Conservation (phyloP, 192 early-diverging fungal species). For the Chytriomyces confervae region DNA sequence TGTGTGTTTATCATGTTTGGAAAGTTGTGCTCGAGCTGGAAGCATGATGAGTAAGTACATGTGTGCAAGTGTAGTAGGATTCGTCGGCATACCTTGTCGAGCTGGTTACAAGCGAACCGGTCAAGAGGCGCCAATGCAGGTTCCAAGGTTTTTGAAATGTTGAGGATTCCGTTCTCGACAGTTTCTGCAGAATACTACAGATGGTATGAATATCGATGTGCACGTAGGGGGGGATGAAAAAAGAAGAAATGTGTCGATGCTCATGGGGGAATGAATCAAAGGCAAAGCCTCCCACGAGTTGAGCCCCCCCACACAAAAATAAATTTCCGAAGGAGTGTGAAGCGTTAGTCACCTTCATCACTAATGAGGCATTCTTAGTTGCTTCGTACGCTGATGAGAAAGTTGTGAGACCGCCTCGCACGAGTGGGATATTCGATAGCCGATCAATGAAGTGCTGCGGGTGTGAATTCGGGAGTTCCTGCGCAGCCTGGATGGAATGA, state of each 20-base stretch:
- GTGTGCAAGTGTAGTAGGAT: neutral
- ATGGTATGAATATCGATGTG: neutral
- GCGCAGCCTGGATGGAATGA: neutral
- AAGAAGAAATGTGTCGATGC: neutral
- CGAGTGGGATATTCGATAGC: conserved; percentile 78
- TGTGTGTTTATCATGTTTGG: conserved; percentile 21
- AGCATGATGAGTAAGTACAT: neutral
- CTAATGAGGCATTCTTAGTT: conserved; percentile 67
- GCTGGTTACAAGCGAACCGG: conserved; percentile 75
- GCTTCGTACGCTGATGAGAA: conserved; percentile 70
- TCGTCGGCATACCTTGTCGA: conserved; percentile 66
- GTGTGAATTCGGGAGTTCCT: neutral
- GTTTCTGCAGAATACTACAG: conserved; percentile 70
- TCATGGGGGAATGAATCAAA: too few species aligned
- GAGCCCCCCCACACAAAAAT: too few species aligned
- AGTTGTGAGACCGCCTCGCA: conserved; percentile 69
- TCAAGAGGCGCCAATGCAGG: conserved; percentile 70
- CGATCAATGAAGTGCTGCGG: conserved; percentile 71
- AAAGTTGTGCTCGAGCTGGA: conserved; percentile 35
- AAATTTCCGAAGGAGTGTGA: too few species aligned
- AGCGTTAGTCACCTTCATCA: conserved; percentile 49
- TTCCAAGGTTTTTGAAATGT: conserved; percentile 75
- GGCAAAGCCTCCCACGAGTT: too few species aligned
- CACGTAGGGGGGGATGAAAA: neutral
- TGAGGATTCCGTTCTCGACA: conserved; percentile 77